Evolutionary conservation across 129 eudicot genomes (phyloP), one percentile per base, ranked within the genome.

Genomic region (Glebionis coronaria): DNA sequence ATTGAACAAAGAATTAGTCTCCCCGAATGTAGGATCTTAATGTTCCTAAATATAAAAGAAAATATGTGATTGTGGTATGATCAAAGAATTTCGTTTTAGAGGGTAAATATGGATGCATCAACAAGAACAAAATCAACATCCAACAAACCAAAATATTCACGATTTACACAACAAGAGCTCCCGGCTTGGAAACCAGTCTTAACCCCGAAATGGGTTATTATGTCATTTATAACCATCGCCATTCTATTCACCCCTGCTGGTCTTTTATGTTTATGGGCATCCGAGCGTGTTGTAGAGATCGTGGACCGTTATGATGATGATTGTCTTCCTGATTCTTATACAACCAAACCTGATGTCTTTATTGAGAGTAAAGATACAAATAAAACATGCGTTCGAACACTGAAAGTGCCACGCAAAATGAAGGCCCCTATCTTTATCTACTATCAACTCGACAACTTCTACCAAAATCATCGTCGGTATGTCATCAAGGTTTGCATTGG

Each of bases 161-260:
- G 88, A 79, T 91, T 88, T 68, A 83, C 96, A 4, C 96, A 88
- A 68, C 98, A 88, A 88, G 98, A 91, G 76, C 95, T 91, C 44
- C 98, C 91, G 7, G 96, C 98, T 51, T 91, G 86, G 82, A 91
- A 91, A 68, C 95, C 96, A 31, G 85, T 91, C 81, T 78, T 91
- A 59, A 88, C 96, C 38, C 95, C 95, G 1, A 76, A 65, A 73
- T 69, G 85, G 98, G 88, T 84, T 31, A 75, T 92, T 40, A 20
- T 75, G 12, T 64, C 76, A 50, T 82, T 85, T 61, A 55, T 92
- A 58, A 20, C 70, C 15, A 66, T 92, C 23, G 91, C 81, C 64
- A 56, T 88, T 15, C 46, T 78, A 65, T 92, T 88, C 87, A 83
- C 84, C 78, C 91, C 95, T 35, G 81, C 91, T 19, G 95, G 98